Percentiles rank a stretch among this genome's conserved stretches.
phyloP scores from a whole-genome alignment of 306 rosid species.

The Dryas alaskensis region DNA sequence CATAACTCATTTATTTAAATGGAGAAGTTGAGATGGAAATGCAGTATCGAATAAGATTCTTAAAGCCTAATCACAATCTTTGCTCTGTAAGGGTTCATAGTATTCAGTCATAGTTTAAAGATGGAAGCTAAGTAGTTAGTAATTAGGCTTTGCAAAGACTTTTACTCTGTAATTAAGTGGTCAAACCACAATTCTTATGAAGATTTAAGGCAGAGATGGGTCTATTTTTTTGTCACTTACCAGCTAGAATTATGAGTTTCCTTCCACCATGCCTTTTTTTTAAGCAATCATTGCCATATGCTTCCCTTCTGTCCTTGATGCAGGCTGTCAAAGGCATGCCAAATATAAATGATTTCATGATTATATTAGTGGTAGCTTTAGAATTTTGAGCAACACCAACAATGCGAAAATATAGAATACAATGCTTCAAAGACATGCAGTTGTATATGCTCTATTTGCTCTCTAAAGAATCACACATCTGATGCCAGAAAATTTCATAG shows the following conservation, averaged over 20 bases:
- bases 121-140: too few species aligned
- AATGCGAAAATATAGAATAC: not conserved
- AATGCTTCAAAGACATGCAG: not conserved
- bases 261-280: slow-evolving; percentile 46
- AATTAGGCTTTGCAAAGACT: not conserved
- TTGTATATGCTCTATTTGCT: too few species aligned
- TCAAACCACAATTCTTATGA: slow-evolving; percentile 1
- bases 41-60: too few species aligned
- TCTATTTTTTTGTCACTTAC: slow-evolving; percentile 35
- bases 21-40: not conserved
- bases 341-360: slow-evolving; percentile 15
- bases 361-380: slow-evolving; percentile 3
- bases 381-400: slow-evolving; percentile 8
- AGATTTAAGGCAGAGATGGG: not conserved
- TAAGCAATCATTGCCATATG: slow-evolving; percentile 63
- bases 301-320: slow-evolving; percentile 57
- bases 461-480: too few species aligned
- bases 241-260: slow-evolving; percentile 59
- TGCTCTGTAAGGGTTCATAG: too few species aligned
- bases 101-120: too few species aligned
- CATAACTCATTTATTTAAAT: not conserved
- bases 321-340: slow-evolving; percentile 61
- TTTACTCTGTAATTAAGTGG: not conserved
- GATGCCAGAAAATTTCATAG: too few species aligned
- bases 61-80: too few species aligned